Conservation (phyloP, 306 rosid genomes). For the Urtica urens region DNA sequence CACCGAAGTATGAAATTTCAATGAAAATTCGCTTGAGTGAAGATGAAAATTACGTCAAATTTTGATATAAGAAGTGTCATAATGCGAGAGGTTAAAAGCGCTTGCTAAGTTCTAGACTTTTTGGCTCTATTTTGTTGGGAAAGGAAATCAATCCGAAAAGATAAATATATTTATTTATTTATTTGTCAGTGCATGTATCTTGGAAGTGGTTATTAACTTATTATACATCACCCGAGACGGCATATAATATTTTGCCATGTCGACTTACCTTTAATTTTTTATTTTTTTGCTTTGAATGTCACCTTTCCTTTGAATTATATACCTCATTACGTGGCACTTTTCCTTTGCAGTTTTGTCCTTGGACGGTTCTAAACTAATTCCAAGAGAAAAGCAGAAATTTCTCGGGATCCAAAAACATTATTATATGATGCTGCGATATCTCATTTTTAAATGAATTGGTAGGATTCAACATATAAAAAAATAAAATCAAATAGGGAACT, state of each 20-base stretch:
- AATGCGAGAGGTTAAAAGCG: slow-evolving; percentile 3
- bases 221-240: slow-evolving; percentile 10
- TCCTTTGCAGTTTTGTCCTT: neutral
- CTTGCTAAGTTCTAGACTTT: slow-evolving; percentile 8
- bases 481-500: too few relatives aligned
- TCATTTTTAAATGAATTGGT: neutral
- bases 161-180: neutral
- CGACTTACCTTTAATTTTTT: too few relatives aligned
- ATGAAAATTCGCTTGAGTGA: too few relatives aligned
- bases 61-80: slow-evolving; percentile 30
- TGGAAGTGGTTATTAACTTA: neutral
- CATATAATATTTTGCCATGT: neutral
- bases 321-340: slow-evolving; percentile 6
- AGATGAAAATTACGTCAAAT: slow-evolving; percentile 3
- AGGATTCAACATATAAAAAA: too few relatives aligned
- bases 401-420: neutral
- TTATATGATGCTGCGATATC: neutral
- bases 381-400: neutral
- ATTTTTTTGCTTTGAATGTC: too few relatives aligned
- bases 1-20: too few relatives aligned
- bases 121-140: slow-evolving; percentile 21
- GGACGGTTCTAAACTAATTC: neutral
- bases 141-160: slow-evolving; percentile 2
- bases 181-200: slow-evolving; percentile 9
- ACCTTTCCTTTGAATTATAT: neutral